Evolutionary conservation across 306 rosid genomes (phyloP).

Genomic region (Hylodesmum podocarpum): DNA sequence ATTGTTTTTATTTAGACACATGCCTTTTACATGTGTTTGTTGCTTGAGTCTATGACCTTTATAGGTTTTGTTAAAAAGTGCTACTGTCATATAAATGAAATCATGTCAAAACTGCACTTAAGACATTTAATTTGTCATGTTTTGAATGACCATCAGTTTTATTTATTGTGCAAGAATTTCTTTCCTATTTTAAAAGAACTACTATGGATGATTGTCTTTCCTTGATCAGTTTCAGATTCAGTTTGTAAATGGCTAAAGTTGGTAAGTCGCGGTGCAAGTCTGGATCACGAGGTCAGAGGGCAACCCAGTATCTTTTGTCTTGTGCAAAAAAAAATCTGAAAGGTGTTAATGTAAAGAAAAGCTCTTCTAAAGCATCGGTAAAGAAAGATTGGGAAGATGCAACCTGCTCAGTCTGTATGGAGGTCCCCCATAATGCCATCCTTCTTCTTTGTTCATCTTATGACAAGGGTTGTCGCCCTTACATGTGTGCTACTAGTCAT

Average conservation of each 20-base stretch:
- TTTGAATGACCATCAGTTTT: not conserved
- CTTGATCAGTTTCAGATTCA: slow-evolving; percentile 31
- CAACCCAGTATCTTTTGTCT: slow-evolving; percentile 44
- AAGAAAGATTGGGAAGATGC: slow-evolving; percentile 85
- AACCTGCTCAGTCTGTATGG: slow-evolving; percentile 94
- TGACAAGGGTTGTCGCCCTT: slow-evolving; percentile 95
- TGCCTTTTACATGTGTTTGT: not conserved
- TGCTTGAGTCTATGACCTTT: not conserved
- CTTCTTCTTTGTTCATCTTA: slow-evolving; percentile 97
- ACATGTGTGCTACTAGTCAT: slow-evolving; percentile 92
- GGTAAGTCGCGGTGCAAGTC: slow-evolving; percentile 43
- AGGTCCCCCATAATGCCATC: slow-evolving; percentile 96
- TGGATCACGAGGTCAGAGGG: slow-evolving; percentile 33
- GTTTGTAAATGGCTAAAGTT: slow-evolving; percentile 42
- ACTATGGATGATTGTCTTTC: not conserved
- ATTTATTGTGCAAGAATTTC: slow-evolving; percentile 3
- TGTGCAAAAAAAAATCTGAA: slow-evolving; percentile 45
- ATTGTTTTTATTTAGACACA: not conserved
- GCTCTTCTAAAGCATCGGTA: slow-evolving; percentile 45
- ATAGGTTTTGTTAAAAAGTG: not conserved
- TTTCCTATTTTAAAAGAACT: not conserved
- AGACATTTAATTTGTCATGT: slow-evolving; percentile 1
- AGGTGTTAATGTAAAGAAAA: slow-evolving; percentile 48
- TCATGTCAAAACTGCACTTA: not conserved
- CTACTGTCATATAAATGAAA: slow-evolving; percentile 12